These are phyloP conservation scores for Emergomyces africanus DNA, from an alignment of 2,329 filamentous ascomycete genomes.

Conservation along the genomic window DNA sequence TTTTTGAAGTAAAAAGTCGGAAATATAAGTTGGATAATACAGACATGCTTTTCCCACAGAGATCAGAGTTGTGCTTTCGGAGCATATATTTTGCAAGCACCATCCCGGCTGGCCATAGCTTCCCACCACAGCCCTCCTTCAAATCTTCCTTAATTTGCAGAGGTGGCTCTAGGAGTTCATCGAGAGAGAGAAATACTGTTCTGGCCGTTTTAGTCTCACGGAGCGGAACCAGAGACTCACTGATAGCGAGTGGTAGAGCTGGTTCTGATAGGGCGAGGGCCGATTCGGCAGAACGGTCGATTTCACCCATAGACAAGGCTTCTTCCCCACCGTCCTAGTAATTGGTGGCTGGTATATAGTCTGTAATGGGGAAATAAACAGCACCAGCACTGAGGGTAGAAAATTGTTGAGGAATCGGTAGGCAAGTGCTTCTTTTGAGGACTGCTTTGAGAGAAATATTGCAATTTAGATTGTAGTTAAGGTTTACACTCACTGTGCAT, in stretches of 20 bases:
- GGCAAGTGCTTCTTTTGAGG: neutral
- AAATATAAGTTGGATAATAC: neutral
- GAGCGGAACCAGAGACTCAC: slow-evolving; percentile 44
- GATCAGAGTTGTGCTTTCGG: slow-evolving; percentile 51
- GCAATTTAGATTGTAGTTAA: neutral
- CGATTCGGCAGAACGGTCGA: neutral
- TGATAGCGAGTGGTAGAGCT: slow-evolving; percentile 20
- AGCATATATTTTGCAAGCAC: slow-evolving; percentile 78
- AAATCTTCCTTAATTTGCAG: slow-evolving; percentile 76
- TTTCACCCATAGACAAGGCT: neutral
- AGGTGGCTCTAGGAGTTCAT: slow-evolving; percentile 56
- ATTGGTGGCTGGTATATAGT: neutral
- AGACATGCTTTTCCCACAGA: slow-evolving; percentile 59
- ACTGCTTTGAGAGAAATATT: neutral
- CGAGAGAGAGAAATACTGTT: slow-evolving; percentile 49
- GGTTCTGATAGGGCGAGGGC: neutral
- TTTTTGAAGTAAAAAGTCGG: neutral
- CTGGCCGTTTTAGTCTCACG: slow-evolving; percentile 40
- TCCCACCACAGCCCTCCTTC: slow-evolving; percentile 76
- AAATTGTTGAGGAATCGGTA: neutral
- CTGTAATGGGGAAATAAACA: neutral
- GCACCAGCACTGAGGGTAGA: neutral
- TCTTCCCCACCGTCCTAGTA: neutral
- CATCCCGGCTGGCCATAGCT: slow-evolving; percentile 91
- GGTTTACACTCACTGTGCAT: neutral